Evolutionary conservation across 768 basidiomycete genomes (phyloP).

Genomic region (Sporobolomyces phaffii): DNA sequence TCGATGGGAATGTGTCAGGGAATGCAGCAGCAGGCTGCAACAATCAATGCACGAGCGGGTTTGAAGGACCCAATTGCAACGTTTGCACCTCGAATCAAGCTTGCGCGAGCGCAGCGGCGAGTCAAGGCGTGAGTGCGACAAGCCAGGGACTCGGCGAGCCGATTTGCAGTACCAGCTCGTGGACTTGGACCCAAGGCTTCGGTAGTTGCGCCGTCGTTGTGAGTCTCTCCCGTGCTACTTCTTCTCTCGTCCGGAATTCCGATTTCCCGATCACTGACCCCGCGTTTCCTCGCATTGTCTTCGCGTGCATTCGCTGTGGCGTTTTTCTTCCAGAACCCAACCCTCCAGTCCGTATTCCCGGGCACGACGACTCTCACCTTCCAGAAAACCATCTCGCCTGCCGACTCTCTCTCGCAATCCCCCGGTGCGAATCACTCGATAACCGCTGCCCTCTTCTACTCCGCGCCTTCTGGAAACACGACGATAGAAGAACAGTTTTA

Average conservation of each 20-base stretch:
- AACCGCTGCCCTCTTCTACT: constrained; percentile 29
- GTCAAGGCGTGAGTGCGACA: neutral
- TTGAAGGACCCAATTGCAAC: constrained; percentile 61
- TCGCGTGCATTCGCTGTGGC: neutral
- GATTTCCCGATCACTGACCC: neutral
- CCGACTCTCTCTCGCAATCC: constrained; percentile 61
- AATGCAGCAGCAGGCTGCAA: constrained; percentile 13
- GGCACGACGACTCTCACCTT: constrained; percentile 68
- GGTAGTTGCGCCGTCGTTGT: constrained; percentile 80
- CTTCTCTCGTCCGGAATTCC: constrained; percentile 6
- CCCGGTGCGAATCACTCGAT: constrained; percentile 51
- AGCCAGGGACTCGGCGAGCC: constrained; percentile 43
- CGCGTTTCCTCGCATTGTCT: neutral
- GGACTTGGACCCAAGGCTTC: constrained; percentile 70
- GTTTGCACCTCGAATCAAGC: constrained; percentile 66
- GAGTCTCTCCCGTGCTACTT: constrained; percentile 47
- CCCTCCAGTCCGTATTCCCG: constrained; percentile 69
- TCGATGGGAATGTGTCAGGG: constrained; percentile 26
- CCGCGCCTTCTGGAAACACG: constrained; percentile 30
- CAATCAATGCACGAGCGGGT: constrained; percentile 55
- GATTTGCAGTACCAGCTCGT: constrained; percentile 63
- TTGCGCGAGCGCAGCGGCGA: constrained; percentile 57
- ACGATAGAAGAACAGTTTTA: constrained; percentile 81
- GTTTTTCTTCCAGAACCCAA: constrained; percentile 61
- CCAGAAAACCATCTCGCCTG: constrained; percentile 64